phyloP scores from a whole-genome alignment of 371 early-diverging fungal species.

The Mucor sp. region DNA sequence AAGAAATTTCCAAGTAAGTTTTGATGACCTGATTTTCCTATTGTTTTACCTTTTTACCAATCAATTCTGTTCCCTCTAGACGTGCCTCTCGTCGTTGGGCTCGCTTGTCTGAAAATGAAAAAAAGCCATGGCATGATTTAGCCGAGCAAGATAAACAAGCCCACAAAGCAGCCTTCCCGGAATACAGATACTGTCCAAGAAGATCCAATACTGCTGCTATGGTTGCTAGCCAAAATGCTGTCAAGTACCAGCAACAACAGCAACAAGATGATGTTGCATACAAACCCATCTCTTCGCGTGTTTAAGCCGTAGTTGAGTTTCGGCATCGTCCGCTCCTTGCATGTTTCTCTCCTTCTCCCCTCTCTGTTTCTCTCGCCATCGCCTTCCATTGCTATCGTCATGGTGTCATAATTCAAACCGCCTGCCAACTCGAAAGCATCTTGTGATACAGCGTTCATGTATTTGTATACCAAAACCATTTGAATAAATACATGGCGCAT shows the following conservation, averaged over 20 bases:
- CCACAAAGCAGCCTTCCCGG: conserved; percentile 51
- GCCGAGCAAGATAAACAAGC: conserved; percentile 50
- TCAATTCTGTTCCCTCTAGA: conserved; percentile 6
- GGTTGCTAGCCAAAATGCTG: background rate
- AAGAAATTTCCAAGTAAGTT: conserved; percentile 42
- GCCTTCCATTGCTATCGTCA: background rate
- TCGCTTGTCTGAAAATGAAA: conserved; percentile 43
- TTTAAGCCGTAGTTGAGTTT: background rate
- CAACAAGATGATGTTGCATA: background rate
- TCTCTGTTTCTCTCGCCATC: too few relatives aligned
- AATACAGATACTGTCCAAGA: conserved; percentile 45
- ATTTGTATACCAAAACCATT: background rate
- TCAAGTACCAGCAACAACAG: background rate
- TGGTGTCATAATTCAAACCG: background rate
- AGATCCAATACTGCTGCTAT: conserved; percentile 9
- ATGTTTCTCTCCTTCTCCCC: background rate
- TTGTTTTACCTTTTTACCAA: background rate
- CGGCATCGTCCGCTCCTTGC: background rate
- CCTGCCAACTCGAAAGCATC: too few relatives aligned
- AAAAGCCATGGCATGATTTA: conserved; percentile 50
- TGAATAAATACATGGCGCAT: background rate
- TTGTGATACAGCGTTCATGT: background rate
- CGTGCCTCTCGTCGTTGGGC: conserved; percentile 51
- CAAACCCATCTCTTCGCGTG: background rate
- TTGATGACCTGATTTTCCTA: background rate